A percentile compares a stretch with the other conserved stretches of the same genome.
Conservation (phyloP, 2,329 filamentous ascomycete genomes). For the Scytalidium sp. region DNA sequence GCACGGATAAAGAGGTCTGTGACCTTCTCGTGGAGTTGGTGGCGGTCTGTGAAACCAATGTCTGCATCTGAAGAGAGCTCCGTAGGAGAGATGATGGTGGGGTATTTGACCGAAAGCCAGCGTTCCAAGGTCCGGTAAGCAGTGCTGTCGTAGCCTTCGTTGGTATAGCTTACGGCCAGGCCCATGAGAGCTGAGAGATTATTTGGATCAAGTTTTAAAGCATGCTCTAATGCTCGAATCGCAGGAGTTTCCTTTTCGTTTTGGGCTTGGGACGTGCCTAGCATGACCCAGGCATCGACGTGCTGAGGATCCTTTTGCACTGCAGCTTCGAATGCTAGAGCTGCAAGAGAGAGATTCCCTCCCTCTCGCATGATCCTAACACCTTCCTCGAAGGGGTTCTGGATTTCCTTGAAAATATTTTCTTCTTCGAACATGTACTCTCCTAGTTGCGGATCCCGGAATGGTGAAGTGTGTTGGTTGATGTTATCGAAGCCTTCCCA, state of each 20-base stretch:
- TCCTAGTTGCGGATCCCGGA: conserved; percentile 75
- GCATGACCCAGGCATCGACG: conserved; percentile 88
- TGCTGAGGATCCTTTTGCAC: conserved; percentile 86
- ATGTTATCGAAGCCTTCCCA: conserved; percentile 74
- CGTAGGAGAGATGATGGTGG: conserved; percentile 66
- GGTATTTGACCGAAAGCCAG: conserved; percentile 96
- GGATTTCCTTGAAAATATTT: conserved; percentile 79
- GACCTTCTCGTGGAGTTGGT: conserved; percentile 83
- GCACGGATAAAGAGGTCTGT: conserved; percentile 89
- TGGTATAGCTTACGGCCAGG: conserved; percentile 93
- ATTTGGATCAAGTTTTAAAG: conserved; percentile 80
- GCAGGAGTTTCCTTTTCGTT: conserved; percentile 98
- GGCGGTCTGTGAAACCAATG: conserved; percentile 90
- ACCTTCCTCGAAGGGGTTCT: conserved; percentile 88
- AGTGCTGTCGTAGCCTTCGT: conserved; percentile 96
- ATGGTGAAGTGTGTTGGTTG: conserved; percentile 59
- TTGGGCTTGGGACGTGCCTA: conserved; percentile 91
- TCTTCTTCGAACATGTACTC: conserved; percentile 94
- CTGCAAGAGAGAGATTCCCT: conserved; percentile 89
- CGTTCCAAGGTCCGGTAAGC: conserved; percentile 95
- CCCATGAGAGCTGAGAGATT: conserved; percentile 93
- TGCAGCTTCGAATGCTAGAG: conserved; percentile 92
- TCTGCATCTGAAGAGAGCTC: conserved; percentile 75
- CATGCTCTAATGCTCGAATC: conserved; percentile 89
- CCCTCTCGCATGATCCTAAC: conserved; percentile 90